Percentiles rank a stretch among this genome's conserved stretches.
Conservation (phyloP, 139 green algal genomes). For the Ulvella scutata region DNA sequence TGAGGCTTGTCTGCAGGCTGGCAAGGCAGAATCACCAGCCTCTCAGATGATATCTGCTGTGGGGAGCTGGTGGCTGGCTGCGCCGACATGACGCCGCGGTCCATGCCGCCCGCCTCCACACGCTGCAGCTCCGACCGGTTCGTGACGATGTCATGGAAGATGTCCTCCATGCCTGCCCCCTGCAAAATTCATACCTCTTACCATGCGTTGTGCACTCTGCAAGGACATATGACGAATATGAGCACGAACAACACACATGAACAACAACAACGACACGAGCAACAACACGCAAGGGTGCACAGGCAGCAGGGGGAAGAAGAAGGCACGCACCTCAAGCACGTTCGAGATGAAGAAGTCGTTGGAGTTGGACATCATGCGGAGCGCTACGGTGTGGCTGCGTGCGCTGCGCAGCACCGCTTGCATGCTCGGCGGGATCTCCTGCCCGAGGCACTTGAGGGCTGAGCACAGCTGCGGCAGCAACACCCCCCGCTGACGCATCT, state of each 20-base stretch:
- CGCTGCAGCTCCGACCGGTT: background rate
- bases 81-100: background rate
- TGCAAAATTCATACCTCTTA: too few species aligned
- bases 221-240: too few species aligned
- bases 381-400: constrained; percentile 10
- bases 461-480: constrained; percentile 37
- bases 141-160: constrained; percentile 22
- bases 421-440: constrained; percentile 32
- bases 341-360: constrained; percentile 62
- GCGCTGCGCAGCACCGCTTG: constrained; percentile 24
- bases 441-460: constrained; percentile 38
- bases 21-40: constrained; percentile 5
- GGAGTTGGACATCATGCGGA: constrained; percentile 48
- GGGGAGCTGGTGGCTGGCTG: too few species aligned
- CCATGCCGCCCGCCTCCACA: background rate
- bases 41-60: background rate
- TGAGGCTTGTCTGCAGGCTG: constrained; percentile 12
- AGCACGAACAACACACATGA: too few species aligned
- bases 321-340: constrained; percentile 42
- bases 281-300: constrained; percentile 20
- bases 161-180: background rate
- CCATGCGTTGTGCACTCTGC: too few species aligned
- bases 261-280: background rate
- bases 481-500: constrained; percentile 54
- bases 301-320: constrained; percentile 26